These are phyloP conservation scores for Glarea lozoyensis DNA, from an alignment of 495 filamentous ascomycete species.

Conservation along the genomic window DNA sequence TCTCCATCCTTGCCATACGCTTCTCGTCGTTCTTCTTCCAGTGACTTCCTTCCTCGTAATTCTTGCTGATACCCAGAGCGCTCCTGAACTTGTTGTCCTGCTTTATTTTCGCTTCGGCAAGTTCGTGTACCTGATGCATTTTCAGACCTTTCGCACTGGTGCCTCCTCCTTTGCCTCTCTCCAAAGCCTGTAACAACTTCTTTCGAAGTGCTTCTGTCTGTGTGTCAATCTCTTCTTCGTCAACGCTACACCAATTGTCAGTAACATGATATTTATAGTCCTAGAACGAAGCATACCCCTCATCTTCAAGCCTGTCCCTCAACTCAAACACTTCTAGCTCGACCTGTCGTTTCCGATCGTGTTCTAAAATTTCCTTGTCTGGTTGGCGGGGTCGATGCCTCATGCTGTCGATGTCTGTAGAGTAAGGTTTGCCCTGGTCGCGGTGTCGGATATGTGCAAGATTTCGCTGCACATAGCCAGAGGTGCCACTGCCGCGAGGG, in stretches of 20 bases:
- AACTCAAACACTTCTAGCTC: constrained; percentile 91
- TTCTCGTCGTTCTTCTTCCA: constrained; percentile 68
- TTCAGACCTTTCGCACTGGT: constrained; percentile 54
- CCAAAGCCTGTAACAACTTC: constrained; percentile 50
- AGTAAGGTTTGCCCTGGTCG: constrained; percentile 52
- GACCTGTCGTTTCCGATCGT: constrained; percentile 79
- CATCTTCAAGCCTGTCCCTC: constrained; percentile 81
- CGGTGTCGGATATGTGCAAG: constrained; percentile 78
- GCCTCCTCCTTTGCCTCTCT: constrained; percentile 25
- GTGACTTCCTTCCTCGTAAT: constrained; percentile 79
- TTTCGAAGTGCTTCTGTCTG: constrained; percentile 54
- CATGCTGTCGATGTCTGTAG: constrained; percentile 36
- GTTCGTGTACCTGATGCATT: constrained; percentile 89
- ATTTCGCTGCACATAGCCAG: constrained; percentile 95
- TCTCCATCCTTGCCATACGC: constrained; percentile 41
- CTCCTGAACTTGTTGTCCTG: constrained; percentile 85
- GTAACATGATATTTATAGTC: not conserved
- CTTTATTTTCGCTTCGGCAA: constrained; percentile 91
- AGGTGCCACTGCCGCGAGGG: constrained; percentile 89
- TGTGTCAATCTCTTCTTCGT: constrained; percentile 72
- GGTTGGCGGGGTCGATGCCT: constrained; percentile 73
- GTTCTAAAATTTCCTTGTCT: constrained; percentile 85
- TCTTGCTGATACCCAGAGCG: constrained; percentile 79
- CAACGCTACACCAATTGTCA: constrained; percentile 36
- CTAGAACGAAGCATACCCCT: constrained; percentile 44